A percentile compares a stretch with the other conserved stretches of the same genome.
Conservation (phyloP, 768 basidiomycete species). For the Agaricus subrufescens region DNA sequence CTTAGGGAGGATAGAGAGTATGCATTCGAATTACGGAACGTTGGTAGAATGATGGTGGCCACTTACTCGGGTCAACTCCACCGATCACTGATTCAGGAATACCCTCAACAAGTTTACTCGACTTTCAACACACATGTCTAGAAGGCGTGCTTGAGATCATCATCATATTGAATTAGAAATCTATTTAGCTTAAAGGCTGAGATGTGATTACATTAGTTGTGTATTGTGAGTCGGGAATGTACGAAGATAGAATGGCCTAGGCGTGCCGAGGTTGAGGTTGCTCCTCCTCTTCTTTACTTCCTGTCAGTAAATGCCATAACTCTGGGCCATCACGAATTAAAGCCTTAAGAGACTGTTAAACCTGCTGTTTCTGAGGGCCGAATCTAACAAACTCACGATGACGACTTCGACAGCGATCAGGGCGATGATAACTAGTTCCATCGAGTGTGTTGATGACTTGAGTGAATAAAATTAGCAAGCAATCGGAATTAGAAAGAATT, state of each 20-base stretch:
- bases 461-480: background rate
- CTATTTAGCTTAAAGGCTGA: background rate
- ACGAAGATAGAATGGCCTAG: background rate
- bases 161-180: background rate
- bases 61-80: slow-evolving; percentile 32
- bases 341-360: slow-evolving; percentile 36
- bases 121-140: slow-evolving; percentile 1
- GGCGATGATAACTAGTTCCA: slow-evolving; percentile 94
- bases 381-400: slow-evolving; percentile 52
- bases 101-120: slow-evolving; percentile 32
- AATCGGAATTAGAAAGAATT: background rate
- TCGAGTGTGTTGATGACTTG: slow-evolving; percentile 83
- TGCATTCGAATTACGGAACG: slow-evolving; percentile 23
- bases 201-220: background rate
- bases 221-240: background rate
- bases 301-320: slow-evolving; percentile 55
- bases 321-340: slow-evolving; percentile 78
- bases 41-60: slow-evolving; percentile 30
- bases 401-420: slow-evolving; percentile 95
- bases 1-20: background rate
- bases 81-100: slow-evolving; percentile 30
- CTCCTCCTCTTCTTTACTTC: slow-evolving; percentile 23
- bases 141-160: too few relatives aligned
- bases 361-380: background rate
- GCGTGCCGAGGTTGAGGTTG: background rate